phyloP scores from a whole-genome alignment of 208 protist genomes.

The Zelonia costaricensis region DNA sequence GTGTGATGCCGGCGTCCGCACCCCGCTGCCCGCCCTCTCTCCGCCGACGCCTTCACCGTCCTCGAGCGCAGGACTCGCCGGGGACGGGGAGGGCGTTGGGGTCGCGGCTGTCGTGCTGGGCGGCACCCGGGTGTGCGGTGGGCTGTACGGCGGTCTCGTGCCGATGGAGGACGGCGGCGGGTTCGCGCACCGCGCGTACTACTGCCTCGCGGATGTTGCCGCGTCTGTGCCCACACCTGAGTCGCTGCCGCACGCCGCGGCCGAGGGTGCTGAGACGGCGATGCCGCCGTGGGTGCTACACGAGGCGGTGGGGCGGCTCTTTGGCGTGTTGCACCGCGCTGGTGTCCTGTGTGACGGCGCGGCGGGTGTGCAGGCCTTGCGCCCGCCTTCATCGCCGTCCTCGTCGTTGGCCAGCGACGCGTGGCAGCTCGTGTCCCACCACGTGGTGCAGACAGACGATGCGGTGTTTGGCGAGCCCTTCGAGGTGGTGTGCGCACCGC shows the following conservation, averaged over 20 bases:
- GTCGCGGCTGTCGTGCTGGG: conserved; percentile 15
- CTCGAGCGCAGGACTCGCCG: not conserved
- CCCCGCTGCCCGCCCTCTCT: too few species aligned
- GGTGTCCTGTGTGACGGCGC: conserved; percentile 1
- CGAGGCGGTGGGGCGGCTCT: conserved; percentile 46
- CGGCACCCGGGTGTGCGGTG: conserved; percentile 25
- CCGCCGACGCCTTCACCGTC: not conserved
- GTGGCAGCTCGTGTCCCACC: conserved; percentile 59
- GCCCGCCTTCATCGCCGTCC: too few species aligned
- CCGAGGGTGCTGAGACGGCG: not conserved
- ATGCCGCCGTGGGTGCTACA: conserved; percentile 73
- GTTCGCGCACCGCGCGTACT: conserved; percentile 47
- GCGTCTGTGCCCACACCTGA: not conserved
- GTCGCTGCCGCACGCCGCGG: not conserved
- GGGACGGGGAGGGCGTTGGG: not conserved
- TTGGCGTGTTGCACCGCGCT: conserved; percentile 24
- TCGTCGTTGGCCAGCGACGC: too few species aligned
- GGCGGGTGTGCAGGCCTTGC: not conserved
- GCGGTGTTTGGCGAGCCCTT: conserved; percentile 40
- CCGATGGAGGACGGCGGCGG: conserved; percentile 15
- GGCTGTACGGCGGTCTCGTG: conserved; percentile 45
- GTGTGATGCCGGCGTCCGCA: not conserved
- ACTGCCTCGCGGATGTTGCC: conserved; percentile 2
- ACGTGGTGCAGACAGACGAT: conserved; percentile 50
- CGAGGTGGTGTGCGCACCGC: conserved; percentile 62